Conservation (phyloP, 78 protist species). For the Cavenderia fasciculata region DNA sequence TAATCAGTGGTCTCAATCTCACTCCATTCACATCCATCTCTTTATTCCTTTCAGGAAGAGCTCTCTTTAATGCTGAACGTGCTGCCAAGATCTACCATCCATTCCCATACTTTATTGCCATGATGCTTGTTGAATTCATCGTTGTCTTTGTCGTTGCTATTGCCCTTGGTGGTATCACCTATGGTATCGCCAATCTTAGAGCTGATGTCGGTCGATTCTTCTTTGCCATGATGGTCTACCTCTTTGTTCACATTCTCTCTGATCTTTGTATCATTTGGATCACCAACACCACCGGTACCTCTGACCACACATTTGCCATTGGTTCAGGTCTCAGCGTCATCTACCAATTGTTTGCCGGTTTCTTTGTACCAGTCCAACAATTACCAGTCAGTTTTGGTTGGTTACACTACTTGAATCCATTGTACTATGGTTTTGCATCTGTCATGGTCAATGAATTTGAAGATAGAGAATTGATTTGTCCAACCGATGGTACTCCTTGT, state of each 20-base stretch:
- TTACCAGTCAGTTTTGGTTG: constrained; percentile 42
- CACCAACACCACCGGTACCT: constrained; percentile 10
- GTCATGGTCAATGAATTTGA: constrained; percentile 37
- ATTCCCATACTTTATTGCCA: constrained; percentile 42
- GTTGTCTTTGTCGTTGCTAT: constrained; percentile 16
- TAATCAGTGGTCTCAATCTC: constrained; percentile 7
- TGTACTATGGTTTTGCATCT: constrained; percentile 15
- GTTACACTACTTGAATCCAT: constrained; percentile 37
- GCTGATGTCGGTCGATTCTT: constrained; percentile 1
- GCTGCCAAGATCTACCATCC: constrained; percentile 56
- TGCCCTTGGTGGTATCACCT: neutral
- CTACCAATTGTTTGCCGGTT: constrained; percentile 54
- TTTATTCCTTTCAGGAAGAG: constrained; percentile 7
- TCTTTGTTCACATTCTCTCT: constrained; percentile 3
- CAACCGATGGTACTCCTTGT: neutral
- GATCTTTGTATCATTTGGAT: constrained; percentile 4
- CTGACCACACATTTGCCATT: constrained; percentile 34
- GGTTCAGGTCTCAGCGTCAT: constrained; percentile 38
- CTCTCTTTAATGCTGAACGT: constrained; percentile 50
- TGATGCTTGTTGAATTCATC: constrained; percentile 2
- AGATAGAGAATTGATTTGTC: constrained; percentile 16
- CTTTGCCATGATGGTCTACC: constrained; percentile 13
- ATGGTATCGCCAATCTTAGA: constrained; percentile 13
- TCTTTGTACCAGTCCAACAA: constrained; percentile 47
- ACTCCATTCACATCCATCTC: constrained; percentile 35